These are phyloP conservation scores for Alternaria sp. DNA, from an alignment of 2,329 filamentous ascomycete genomes.

Conservation along the genomic window DNA sequence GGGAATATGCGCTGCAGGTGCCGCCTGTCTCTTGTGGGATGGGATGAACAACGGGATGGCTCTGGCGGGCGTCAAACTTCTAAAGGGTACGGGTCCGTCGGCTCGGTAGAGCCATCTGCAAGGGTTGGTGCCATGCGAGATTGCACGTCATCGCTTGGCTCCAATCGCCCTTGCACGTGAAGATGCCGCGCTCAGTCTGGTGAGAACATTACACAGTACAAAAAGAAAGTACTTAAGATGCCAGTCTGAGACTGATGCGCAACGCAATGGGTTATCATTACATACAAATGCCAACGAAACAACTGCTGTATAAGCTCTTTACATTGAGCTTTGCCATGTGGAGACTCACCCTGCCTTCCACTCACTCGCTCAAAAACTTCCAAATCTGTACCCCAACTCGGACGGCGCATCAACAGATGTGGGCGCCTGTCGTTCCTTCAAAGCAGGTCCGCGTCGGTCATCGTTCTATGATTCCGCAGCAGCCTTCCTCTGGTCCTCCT, in stretches of 20 bases:
- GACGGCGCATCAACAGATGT: not conserved
- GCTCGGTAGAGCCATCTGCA: constrained; percentile 16
- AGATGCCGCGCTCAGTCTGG: too few relatives aligned
- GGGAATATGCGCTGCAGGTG: constrained; percentile 20
- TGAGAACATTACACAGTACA: not conserved
- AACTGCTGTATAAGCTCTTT: not conserved
- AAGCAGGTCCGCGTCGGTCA: not conserved
- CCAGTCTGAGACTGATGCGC: not conserved
- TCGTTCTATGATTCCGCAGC: constrained; percentile 25
- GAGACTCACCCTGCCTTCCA: not conserved
- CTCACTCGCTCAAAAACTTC: not conserved
- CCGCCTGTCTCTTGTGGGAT: constrained; percentile 21
- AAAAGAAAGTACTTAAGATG: not conserved
- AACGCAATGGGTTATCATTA: not conserved
- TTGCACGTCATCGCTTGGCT: constrained; percentile 18
- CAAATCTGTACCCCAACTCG: not conserved
- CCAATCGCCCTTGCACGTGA: constrained; percentile 20
- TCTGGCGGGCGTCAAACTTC: constrained; percentile 18
- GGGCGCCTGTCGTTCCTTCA: not conserved
- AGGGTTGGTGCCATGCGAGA: constrained; percentile 3
- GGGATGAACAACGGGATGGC: constrained; percentile 15
- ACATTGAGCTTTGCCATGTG: not conserved
- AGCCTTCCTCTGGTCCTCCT: constrained; percentile 54
- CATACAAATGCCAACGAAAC: not conserved
- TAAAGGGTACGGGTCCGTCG: constrained; percentile 23